A percentile compares a stretch with the other conserved stretches of the same genome.
These are phyloP conservation scores for Mrakia frigida DNA, from an alignment of 768 basidiomycete genomes.

Conservation along the genomic window DNA sequence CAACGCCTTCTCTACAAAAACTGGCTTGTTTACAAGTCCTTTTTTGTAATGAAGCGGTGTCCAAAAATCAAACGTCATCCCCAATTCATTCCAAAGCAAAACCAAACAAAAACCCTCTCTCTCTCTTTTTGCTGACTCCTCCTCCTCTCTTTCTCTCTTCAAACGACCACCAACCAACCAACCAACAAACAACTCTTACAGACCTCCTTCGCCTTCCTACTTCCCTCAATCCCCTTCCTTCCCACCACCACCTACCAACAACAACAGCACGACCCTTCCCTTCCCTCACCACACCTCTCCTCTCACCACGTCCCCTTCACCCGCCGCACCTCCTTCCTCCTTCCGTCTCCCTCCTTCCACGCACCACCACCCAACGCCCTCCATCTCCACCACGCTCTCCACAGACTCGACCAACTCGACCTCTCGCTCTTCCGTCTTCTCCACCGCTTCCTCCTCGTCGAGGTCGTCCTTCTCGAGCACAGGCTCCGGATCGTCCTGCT, in stretches of 20 bases:
- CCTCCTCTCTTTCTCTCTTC: not conserved
- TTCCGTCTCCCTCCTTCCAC: not conserved
- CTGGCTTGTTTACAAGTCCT: too few relatives aligned
- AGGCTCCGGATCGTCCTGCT: constrained; percentile 17
- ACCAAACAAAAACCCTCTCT: too few relatives aligned
- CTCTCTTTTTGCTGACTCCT: not conserved
- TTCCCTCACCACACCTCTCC: not conserved
- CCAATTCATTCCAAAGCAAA: too few relatives aligned
- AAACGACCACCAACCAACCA: too few relatives aligned
- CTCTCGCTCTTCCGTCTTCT: constrained; percentile 21
- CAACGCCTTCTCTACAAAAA: too few relatives aligned
- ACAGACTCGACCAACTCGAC: not conserved
- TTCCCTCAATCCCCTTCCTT: constrained; percentile 11
- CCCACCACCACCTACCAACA: constrained; percentile 9
- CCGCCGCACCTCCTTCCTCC: not conserved
- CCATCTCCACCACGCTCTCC: constrained; percentile 14
- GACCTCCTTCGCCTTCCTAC: constrained; percentile 17
- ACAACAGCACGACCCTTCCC: not conserved
- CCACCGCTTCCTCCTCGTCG: constrained; percentile 14
- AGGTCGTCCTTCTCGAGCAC: constrained; percentile 9
- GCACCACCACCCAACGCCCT: not conserved
- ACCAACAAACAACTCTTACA: not conserved
- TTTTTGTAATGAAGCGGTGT: too few relatives aligned
- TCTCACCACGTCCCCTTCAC: not conserved
- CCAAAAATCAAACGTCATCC: not conserved